Evolutionary conservation across 176 grass and related monocot species (phyloP).

Genomic region (Coix lacrymajobi): DNA sequence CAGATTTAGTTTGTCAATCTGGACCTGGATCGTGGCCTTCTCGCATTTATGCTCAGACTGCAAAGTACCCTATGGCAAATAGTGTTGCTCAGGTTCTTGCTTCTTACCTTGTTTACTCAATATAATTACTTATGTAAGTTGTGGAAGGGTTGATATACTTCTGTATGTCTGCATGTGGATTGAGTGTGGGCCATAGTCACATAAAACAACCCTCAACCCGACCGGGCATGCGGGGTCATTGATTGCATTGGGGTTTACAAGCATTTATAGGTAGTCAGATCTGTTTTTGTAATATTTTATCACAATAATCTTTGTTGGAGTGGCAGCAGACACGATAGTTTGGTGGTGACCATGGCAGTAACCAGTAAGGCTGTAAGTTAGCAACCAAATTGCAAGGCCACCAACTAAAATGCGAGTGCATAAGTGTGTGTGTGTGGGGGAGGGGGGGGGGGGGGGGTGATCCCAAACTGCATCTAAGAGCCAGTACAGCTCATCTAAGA

Average conservation of each 20-base stretch:
- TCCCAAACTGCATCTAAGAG: background rate
- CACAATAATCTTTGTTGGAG: background rate
- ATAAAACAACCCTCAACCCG: background rate
- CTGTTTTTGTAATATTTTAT: background rate
- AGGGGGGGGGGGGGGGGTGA: too few relatives aligned
- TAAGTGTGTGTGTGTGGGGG: too few relatives aligned
- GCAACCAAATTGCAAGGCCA: background rate
- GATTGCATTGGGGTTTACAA: background rate
- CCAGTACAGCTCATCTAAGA: too few relatives aligned
- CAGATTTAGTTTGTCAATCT: constrained; percentile 99
- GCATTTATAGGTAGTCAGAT: background rate
- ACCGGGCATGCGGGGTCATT: background rate
- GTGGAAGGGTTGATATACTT: background rate
- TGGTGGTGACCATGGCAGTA: background rate
- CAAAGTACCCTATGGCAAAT: constrained; percentile 97
- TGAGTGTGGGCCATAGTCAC: background rate
- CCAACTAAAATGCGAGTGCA: background rate
- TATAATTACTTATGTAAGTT: background rate
- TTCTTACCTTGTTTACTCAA: background rate
- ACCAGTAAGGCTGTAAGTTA: background rate
- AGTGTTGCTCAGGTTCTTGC: constrained; percentile 90
- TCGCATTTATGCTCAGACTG: constrained; percentile 74
- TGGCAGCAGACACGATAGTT: background rate
- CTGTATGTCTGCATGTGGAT: background rate
- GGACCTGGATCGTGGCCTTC: constrained; percentile 95